Conservation (phyloP, 495 filamentous ascomycete species). For the Neurospora sp. region DNA sequence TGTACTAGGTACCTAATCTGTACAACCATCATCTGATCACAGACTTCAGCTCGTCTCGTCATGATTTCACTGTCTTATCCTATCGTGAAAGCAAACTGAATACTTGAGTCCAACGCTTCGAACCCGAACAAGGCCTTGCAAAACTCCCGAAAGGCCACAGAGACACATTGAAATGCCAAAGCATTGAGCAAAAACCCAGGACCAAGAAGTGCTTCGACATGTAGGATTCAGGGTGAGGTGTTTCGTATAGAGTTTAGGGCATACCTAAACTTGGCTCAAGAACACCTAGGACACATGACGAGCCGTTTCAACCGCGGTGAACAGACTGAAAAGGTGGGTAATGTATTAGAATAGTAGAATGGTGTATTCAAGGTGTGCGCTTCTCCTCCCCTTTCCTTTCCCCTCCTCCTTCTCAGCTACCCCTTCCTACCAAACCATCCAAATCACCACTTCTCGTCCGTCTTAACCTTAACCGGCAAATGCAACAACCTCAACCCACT, state of each 20-base stretch:
- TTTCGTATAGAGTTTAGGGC: not conserved
- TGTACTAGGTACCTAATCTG: not conserved
- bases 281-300: not conserved
- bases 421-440: not conserved
- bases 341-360: not conserved
- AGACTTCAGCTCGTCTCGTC: not conserved
- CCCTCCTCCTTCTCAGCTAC: not conserved
- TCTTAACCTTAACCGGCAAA: constrained; percentile 31
- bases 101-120: not conserved
- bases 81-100: not conserved
- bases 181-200: too few relatives aligned
- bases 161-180: not conserved
- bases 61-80: not conserved
- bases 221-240: not conserved
- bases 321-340: not conserved
- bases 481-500: constrained; percentile 30
- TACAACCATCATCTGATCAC: not conserved
- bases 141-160: not conserved
- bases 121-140: not conserved
- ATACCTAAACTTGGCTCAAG: not conserved
- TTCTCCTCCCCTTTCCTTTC: not conserved
- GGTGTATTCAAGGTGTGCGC: not conserved
- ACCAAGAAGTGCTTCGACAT: not conserved
- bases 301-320: not conserved
- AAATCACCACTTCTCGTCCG: not conserved